phyloP scores from a whole-genome alignment of 768 basidiomycete genomes.

The Rhizopogon sp. region DNA sequence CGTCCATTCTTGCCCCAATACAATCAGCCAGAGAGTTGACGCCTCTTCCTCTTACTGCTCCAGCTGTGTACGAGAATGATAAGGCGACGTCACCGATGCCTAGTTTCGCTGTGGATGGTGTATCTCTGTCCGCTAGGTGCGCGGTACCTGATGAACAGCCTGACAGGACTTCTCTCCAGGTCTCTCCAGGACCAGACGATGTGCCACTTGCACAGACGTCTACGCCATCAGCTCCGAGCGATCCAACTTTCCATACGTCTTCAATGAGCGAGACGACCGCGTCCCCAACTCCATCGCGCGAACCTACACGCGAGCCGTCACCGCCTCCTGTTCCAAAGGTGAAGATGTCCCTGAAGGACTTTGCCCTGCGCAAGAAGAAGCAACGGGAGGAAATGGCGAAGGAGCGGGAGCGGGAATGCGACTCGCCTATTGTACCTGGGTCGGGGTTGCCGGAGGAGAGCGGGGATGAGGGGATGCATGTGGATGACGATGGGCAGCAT shows the following conservation, averaged over 20 bases:
- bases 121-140: background rate
- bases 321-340: slow-evolving; percentile 43
- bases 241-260: background rate
- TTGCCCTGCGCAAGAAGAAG: slow-evolving; percentile 50
- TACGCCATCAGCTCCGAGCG: background rate
- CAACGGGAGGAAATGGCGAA: slow-evolving; percentile 37
- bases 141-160: too few species aligned
- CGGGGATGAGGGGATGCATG: background rate
- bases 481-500: slow-evolving; percentile 14
- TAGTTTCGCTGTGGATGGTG: background rate
- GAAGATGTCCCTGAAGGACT: slow-evolving; percentile 53
- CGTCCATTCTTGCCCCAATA: background rate
- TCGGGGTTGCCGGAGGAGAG: background rate
- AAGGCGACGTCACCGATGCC: background rate
- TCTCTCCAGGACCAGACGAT: background rate
- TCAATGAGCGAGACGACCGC: background rate
- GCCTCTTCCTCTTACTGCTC: background rate
- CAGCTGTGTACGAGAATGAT: background rate
- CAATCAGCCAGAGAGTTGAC: background rate
- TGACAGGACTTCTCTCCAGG: background rate
- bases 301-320: slow-evolving; percentile 14
- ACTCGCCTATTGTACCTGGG: slow-evolving; percentile 1
- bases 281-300: background rate
- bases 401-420: background rate
- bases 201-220: background rate